Percentiles rank a stretch among this genome's conserved stretches.
Evolutionary conservation across 2,329 filamentous ascomycete genomes (phyloP).

Genomic region (Hysterium pulicare): DNA sequence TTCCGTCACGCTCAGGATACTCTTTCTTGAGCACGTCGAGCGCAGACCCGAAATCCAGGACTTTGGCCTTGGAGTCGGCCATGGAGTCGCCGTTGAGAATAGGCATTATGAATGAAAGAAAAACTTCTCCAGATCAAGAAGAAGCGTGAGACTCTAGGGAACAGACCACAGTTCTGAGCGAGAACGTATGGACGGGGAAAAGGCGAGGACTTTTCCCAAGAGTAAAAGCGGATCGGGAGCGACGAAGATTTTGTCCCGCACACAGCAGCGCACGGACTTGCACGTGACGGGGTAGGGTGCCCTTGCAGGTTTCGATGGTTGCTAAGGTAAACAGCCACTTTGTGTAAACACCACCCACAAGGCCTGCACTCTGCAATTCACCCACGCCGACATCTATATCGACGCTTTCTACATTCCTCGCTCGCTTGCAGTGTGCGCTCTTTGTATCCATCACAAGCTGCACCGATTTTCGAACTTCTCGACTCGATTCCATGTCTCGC

Average conservation of each 20-base stretch:
- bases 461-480: too few species aligned
- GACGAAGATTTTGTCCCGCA: conserved; percentile 21
- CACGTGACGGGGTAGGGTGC: too few species aligned
- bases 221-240: conserved; percentile 30
- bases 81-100: conserved; percentile 63
- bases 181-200: conserved; percentile 55
- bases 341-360: too few species aligned
- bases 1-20: conserved; percentile 78
- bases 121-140: conserved; percentile 29
- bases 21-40: conserved; percentile 73
- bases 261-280: conserved; percentile 6
- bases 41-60: conserved; percentile 72
- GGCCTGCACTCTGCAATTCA: too few species aligned
- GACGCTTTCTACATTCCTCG: too few species aligned
- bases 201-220: conserved; percentile 49
- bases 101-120: conserved; percentile 59
- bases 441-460: too few species aligned
- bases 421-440: too few species aligned
- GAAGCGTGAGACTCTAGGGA: conserved; percentile 15
- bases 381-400: too few species aligned
- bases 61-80: conserved; percentile 48
- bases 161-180: conserved; percentile 30
- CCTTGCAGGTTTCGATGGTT: too few species aligned
- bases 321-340: too few species aligned
- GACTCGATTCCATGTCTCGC: too few species aligned